These are phyloP conservation scores for Heritiera littoralis DNA, from an alignment of 345 rosid species.

Conservation along the genomic window DNA sequence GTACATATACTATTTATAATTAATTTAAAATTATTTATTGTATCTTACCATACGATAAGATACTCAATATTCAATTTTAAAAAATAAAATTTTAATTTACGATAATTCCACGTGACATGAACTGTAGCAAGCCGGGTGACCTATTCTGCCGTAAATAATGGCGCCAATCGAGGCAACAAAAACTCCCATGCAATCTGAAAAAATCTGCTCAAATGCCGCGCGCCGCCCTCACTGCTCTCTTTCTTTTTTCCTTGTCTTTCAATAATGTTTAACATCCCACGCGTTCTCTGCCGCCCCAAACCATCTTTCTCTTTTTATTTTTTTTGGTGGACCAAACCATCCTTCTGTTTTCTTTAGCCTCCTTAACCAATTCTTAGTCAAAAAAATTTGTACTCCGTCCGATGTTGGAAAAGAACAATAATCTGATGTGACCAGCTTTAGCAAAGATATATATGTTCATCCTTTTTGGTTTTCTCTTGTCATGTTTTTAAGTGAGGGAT, in stretches of 20 bases:
- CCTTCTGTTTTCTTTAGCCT: background rate
- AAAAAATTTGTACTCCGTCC: background rate
- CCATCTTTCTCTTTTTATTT: background rate
- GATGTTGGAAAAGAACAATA: background rate
- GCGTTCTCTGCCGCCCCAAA: conserved; percentile 4
- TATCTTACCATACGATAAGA: too few relatives aligned
- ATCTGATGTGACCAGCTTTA: background rate
- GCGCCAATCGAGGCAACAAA: conserved; percentile 30
- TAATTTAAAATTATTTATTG: too few relatives aligned
- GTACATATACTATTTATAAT: too few relatives aligned
- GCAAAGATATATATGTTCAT: too few relatives aligned
- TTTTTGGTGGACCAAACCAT: background rate
- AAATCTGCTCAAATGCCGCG: background rate
- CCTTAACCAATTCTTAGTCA: background rate
- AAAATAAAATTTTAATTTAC: too few relatives aligned
- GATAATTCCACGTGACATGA: background rate
- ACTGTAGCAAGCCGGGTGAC: background rate
- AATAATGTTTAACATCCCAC: background rate
- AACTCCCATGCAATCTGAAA: background rate
- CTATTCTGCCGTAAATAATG: conserved; percentile 19
- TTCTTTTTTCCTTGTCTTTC: background rate
- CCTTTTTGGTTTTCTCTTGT: too few relatives aligned
- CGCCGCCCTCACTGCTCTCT: conserved; percentile 22
- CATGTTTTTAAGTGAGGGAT: too few relatives aligned
- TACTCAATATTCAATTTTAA: too few relatives aligned